Evolutionary conservation across 1,284 basidiomycete species (phyloP).

Genomic region (Boletellus dicymbophilus): DNA sequence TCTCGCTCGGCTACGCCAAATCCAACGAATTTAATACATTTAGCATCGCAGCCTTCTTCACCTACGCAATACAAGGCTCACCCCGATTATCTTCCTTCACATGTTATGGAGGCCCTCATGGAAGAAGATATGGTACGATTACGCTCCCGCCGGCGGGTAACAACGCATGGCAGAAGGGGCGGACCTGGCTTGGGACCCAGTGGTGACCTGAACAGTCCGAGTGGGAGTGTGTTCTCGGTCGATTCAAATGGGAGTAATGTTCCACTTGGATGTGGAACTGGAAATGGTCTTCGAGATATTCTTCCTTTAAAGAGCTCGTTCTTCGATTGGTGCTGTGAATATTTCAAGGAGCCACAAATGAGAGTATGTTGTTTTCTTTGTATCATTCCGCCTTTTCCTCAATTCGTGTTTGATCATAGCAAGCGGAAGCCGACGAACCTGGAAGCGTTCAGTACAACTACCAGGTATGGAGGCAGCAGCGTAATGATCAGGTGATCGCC

Average conservation of each 20-base stretch:
- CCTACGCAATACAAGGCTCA: slow-evolving; percentile 34
- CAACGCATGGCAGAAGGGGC: slow-evolving; percentile 38
- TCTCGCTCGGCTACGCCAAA: slow-evolving; percentile 49
- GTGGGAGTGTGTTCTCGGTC: slow-evolving; percentile 72
- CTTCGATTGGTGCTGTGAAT: slow-evolving; percentile 97
- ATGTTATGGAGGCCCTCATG: slow-evolving; percentile 85
- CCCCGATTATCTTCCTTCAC: slow-evolving; percentile 62
- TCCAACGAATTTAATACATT: slow-evolving; percentile 19
- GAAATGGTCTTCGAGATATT: slow-evolving; percentile 66
- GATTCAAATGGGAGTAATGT: slow-evolving; percentile 65
- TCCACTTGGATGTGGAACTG: slow-evolving; percentile 72
- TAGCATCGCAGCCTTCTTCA: slow-evolving; percentile 32
- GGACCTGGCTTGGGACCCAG: slow-evolving; percentile 20
- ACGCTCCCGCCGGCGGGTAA: slow-evolving; percentile 61
- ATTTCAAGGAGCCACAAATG: slow-evolving; percentile 99
- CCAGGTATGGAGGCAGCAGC: slow-evolving; percentile 92
- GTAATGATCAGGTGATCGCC: slow-evolving; percentile 83
- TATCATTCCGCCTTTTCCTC: slow-evolving; percentile 14
- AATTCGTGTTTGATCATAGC: slow-evolving; percentile 43
- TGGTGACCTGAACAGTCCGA: slow-evolving; percentile 56
- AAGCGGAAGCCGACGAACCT: slow-evolving; percentile 94
- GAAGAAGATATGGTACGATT: slow-evolving; percentile 91
- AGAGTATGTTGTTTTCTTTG: slow-evolving; percentile 56
- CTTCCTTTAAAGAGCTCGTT: slow-evolving; percentile 91
- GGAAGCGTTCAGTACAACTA: slow-evolving; percentile 94